phyloP scores from a whole-genome alignment of 2,329 filamentous ascomycete genomes.

The Diaporthe sp. region DNA sequence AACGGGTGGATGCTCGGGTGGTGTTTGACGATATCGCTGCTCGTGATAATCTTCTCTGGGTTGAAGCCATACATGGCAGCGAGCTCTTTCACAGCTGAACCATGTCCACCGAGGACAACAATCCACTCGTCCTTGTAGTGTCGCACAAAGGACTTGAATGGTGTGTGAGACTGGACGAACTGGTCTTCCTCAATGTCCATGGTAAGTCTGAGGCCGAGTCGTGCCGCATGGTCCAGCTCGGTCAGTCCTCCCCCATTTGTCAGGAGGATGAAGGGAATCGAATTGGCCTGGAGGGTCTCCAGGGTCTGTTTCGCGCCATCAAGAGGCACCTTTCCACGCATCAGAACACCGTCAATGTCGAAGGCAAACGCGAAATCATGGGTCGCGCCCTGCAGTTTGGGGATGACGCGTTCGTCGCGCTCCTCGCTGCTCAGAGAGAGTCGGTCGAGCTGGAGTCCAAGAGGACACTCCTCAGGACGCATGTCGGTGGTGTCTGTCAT shows the following conservation, averaged over 20 bases:
- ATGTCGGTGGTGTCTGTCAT: neutral
- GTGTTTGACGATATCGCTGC: constrained; percentile 49
- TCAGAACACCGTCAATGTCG: constrained; percentile 77
- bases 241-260: constrained; percentile 81
- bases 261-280: constrained; percentile 79
- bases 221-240: constrained; percentile 71
- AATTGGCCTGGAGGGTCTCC: constrained; percentile 67
- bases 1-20: constrained; percentile 48
- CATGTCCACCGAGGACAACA: constrained; percentile 65
- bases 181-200: constrained; percentile 60
- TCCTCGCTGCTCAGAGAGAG: neutral
- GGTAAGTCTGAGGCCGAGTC: constrained; percentile 64
- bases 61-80: constrained; percentile 51
- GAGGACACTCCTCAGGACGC: constrained; percentile 7
- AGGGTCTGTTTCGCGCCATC: constrained; percentile 73
- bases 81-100: constrained; percentile 46
- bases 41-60: constrained; percentile 49
- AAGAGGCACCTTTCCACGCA: constrained; percentile 73
- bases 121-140: constrained; percentile 64
- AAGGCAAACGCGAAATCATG: constrained; percentile 48
- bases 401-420: neutral
- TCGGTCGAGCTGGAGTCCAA: neutral
- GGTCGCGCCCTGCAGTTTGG: neutral
- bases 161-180: constrained; percentile 82
- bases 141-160: constrained; percentile 70